A percentile compares a stretch with the other conserved stretches of the same genome.
phyloP scores from a whole-genome alignment of 768 basidiomycete genomes.

The Suillus luteus region DNA sequence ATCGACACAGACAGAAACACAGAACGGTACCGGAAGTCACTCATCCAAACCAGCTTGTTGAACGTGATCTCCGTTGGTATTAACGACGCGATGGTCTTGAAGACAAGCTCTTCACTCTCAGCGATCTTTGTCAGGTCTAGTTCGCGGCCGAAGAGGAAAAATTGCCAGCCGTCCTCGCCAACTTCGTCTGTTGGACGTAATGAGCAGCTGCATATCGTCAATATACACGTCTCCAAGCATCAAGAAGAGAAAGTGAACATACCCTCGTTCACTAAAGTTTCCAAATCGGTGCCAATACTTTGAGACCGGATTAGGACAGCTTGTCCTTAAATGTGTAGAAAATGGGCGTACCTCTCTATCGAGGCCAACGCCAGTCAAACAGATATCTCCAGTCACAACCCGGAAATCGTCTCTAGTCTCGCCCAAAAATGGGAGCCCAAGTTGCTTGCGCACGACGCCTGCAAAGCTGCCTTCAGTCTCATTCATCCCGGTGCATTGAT shows the following conservation, averaged over 20 bases:
- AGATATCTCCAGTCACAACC: slow-evolving; percentile 37
- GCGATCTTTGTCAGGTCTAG: slow-evolving; percentile 24
- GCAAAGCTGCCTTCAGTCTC: background rate
- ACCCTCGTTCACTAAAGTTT: slow-evolving; percentile 19
- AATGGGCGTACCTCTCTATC: slow-evolving; percentile 36
- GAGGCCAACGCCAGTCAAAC: slow-evolving; percentile 37
- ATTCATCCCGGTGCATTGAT: background rate
- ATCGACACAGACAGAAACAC: background rate
- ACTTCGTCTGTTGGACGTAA: slow-evolving; percentile 36
- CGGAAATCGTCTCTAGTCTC: slow-evolving; percentile 32
- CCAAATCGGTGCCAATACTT: slow-evolving; percentile 55
- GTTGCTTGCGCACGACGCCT: slow-evolving; percentile 14
- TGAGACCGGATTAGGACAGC: background rate
- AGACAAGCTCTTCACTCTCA: slow-evolving; percentile 21
- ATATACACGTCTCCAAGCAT: background rate
- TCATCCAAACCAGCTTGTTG: slow-evolving; percentile 26
- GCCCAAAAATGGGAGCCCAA: slow-evolving; percentile 23
- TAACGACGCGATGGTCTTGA: slow-evolving; percentile 20
- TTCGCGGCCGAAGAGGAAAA: slow-evolving; percentile 30
- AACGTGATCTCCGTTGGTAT: slow-evolving; percentile 29
- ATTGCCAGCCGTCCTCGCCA: slow-evolving; percentile 33
- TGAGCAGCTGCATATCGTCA: slow-evolving; percentile 28
- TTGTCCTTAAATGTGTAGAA: background rate
- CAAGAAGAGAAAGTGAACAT: background rate
- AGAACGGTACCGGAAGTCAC: slow-evolving; percentile 23